Evolutionary conservation across 31 red algal species (phyloP), one percentile per base, ranked within the genome.

Genomic region (Odonthalia washingtoniensis): DNA sequence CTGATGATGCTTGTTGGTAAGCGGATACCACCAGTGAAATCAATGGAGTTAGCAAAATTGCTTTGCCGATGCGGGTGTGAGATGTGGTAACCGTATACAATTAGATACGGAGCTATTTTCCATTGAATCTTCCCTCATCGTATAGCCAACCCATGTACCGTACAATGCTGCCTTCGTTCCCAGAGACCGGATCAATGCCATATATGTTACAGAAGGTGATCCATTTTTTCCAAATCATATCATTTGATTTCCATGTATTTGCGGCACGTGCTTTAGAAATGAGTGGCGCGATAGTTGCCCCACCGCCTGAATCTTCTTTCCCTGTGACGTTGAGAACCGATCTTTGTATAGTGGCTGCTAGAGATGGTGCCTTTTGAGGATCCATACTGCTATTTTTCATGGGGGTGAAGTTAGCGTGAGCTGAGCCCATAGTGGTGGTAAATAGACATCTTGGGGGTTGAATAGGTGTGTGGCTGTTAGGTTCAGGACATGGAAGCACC

Each of bases 111-210:
- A 83, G 61, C 0, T 0, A 83, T 14, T 18, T 5, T 4, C 80
- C 80, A 0, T 5, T 26, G 26, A 83, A 52, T 6, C 30, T 70
- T 52, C 69, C 37, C 5, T 46, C 5, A 80, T 0, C 0, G 65
- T 37, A 18, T n/a, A n/a, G n/a, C n/a, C 80, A 70, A 35, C 80
- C 63, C 3, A 83, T 52, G 35, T 83, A 83, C 34, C 80, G 35
- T 26, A 83, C 0, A n/a, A 70, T 6, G 3, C 61, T 4, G 5
- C 5, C 17, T n/a, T 83, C 65, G 26, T 26, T 36, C 24, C 21
- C 80, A 83, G 3, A 18, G 18, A 83, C 31, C 60, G 60, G 63
- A n/a, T 83, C 80, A n/a, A n/a, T n/a, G n/a, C n/a, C n/a, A n/a
- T n/a, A n/a, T n/a, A n/a, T n/a, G n/a, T n/a, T n/a, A n/a, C 63